Evolutionary conservation across 495 filamentous ascomycete species (phyloP), one percentile per base, ranked within the genome.

Genomic region (Trypethelium eluteriae): DNA sequence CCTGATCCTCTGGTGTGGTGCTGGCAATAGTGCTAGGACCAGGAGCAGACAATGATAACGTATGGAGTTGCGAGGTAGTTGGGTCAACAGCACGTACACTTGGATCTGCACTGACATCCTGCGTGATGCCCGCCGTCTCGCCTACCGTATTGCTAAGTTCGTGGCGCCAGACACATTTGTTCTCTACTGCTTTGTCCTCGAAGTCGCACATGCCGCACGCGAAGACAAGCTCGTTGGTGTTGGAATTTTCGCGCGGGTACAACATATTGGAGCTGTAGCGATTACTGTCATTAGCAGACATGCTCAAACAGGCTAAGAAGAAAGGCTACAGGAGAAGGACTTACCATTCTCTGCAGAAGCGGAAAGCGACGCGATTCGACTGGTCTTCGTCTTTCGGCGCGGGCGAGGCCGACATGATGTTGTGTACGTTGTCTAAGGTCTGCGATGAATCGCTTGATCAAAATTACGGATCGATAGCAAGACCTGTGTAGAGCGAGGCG

Each of bases 331-430:
- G 62, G 18, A 2, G 41, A 39, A 36, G 46, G 39, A 66, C 81
- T 66, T 78, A 89, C 88, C 94, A 98, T 82, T 98, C 94, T 66
- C 90, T 88, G 80, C 94, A 98, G 84, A 98, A 98, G 67, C 89
- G 87, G 81, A 98, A 98, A 41, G 91, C 89, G 74, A 96, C 89
- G 76, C 93, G 91, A 74, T 92, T 89, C 65, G 70, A 65, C 75
- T 81, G 77, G 39, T 83, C 81, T 63, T 80, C 81, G 71, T 77
- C 79, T 70, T 83, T 82, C 32, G 87, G 81, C 49, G 83, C 79
- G 35, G 79, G 64, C 38, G 74, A 71, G 56, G 64, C 67, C 49
- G 71, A 69, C 67, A 69, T 75, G 38, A 63, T 70, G 36, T 38
- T 16, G 38, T 62, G 9, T n/a, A 32, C n/a, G 7, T 25, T 62